phyloP scores from a whole-genome alignment of 768 basidiomycete species.

The Clitopilus passeckerianus region DNA sequence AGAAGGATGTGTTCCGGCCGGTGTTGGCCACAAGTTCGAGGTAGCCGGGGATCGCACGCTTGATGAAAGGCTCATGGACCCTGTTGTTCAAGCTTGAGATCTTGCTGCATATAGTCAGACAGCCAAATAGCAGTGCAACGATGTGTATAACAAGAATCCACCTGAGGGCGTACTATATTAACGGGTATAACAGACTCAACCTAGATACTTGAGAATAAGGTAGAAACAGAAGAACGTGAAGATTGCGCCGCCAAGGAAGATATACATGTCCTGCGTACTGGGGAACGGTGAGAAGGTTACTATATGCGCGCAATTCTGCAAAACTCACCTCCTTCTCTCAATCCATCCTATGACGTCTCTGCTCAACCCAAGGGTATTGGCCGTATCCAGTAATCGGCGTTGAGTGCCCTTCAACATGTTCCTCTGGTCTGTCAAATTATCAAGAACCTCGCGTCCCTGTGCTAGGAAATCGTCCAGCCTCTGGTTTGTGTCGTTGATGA shows the following conservation, averaged over 20 bases:
- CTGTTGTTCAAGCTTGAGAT: constrained; percentile 5
- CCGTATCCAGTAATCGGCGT: constrained; percentile 78
- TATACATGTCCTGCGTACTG: constrained; percentile 94
- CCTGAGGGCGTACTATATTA: constrained; percentile 1
- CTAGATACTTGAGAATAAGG: constrained; percentile 89
- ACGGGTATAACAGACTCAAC: constrained; percentile 25
- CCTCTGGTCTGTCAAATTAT: constrained; percentile 89
- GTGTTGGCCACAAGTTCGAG: constrained; percentile 64
- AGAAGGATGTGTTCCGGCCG: constrained; percentile 73
- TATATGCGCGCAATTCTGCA: not conserved
- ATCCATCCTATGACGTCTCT: constrained; percentile 97
- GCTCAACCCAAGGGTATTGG: constrained; percentile 92
- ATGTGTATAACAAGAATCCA: constrained; percentile 11
- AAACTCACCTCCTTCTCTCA: constrained; percentile 80
- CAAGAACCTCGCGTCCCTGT: constrained; percentile 87
- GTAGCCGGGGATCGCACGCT: constrained; percentile 41
- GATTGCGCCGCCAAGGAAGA: constrained; percentile 80
- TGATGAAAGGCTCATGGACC: constrained; percentile 32
- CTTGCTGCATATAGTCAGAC: not conserved
- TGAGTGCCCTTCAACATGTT: constrained; percentile 96
- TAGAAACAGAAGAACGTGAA: constrained; percentile 93
- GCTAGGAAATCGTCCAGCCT: constrained; percentile 87
- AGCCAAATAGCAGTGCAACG: constrained; percentile 10
- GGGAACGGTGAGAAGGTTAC: constrained; percentile 3
- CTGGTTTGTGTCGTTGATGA: constrained; percentile 77